Evolutionary conservation across 164 flowering plant species (phyloP).

Genomic region (Protea cynaroides): DNA sequence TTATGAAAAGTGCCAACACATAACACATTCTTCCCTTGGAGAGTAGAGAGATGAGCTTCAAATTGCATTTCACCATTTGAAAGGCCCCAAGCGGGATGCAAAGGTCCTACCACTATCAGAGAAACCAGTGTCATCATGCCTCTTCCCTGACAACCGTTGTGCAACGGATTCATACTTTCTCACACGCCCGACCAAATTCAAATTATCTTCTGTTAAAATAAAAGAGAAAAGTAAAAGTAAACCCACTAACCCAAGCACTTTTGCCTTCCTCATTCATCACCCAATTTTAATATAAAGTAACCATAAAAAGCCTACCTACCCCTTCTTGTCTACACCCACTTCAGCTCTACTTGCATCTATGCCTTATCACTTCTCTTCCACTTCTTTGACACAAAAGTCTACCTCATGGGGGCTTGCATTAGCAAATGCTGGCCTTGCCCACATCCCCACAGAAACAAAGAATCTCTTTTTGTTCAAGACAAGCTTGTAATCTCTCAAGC

Average conservation of each 20-base stretch:
- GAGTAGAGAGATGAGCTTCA: too few relatives aligned
- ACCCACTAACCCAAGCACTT: background rate
- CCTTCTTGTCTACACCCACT: background rate
- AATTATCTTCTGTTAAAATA: constrained; percentile 19
- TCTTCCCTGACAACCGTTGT: constrained; percentile 30
- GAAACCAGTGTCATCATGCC: constrained; percentile 3
- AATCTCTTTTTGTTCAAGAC: constrained; percentile 35
- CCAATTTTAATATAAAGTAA: background rate
- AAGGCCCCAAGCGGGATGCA: too few relatives aligned
- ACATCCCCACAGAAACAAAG: background rate
- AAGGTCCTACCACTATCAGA: background rate
- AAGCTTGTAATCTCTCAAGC: constrained; percentile 47
- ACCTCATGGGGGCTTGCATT: constrained; percentile 65
- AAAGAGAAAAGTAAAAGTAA: constrained; percentile 20
- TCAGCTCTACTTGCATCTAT: background rate
- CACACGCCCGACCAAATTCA: constrained; percentile 39
- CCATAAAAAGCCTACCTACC: background rate
- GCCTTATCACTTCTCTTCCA: background rate
- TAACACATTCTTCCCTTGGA: too few relatives aligned
- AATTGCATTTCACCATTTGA: too few relatives aligned
- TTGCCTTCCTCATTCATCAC: constrained; percentile 15
- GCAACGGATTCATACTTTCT: constrained; percentile 31
- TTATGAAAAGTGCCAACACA: too few relatives aligned
- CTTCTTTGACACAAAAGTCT: too few relatives aligned
- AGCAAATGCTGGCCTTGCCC: constrained; percentile 48